Evolutionary conservation across 768 basidiomycete species (phyloP).

Genomic region (Auriscalpium microsporum): DNA sequence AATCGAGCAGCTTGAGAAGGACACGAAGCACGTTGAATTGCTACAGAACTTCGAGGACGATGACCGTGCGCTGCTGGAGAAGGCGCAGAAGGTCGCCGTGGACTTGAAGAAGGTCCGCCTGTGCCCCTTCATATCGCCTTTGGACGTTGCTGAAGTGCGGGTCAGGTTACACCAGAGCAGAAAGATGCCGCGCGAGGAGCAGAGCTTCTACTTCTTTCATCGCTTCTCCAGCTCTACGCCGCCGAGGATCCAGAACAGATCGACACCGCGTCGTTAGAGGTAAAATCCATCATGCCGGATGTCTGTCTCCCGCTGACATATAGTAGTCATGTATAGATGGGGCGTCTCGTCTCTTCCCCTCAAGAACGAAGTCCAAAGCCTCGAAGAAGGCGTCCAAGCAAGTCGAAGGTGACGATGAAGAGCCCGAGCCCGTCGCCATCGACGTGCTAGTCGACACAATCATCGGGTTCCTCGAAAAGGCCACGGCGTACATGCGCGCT

Average conservation of each 20-base stretch:
- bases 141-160: conserved; percentile 2
- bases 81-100: conserved; percentile 33
- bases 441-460: conserved; percentile 85
- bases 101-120: conserved; percentile 37
- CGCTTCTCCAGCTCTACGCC: conserved; percentile 67
- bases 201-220: conserved; percentile 62
- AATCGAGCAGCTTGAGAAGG: conserved; percentile 49
- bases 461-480: conserved; percentile 82
- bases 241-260: conserved; percentile 44
- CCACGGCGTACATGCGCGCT: conserved; percentile 70
- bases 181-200: conserved; percentile 58
- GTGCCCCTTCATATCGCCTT: neutral
- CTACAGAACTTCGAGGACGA: conserved; percentile 50
- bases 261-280: conserved; percentile 56
- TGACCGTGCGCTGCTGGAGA: conserved; percentile 35
- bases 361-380: conserved; percentile 18
- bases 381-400: conserved; percentile 30
- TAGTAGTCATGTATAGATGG: conserved; percentile 54
- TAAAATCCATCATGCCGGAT: conserved; percentile 17
- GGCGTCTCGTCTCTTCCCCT: conserved; percentile 44
- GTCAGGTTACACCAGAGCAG: conserved; percentile 30
- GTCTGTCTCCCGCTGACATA: neutral
- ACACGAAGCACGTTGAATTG: conserved; percentile 56
- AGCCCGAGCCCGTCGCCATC: conserved; percentile 51
- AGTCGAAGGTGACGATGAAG: conserved; percentile 24